A percentile compares a stretch with the other conserved stretches of the same genome.
phyloP scores from a whole-genome alignment of 169 alveolate species.

The Eimeria tenella region DNA sequence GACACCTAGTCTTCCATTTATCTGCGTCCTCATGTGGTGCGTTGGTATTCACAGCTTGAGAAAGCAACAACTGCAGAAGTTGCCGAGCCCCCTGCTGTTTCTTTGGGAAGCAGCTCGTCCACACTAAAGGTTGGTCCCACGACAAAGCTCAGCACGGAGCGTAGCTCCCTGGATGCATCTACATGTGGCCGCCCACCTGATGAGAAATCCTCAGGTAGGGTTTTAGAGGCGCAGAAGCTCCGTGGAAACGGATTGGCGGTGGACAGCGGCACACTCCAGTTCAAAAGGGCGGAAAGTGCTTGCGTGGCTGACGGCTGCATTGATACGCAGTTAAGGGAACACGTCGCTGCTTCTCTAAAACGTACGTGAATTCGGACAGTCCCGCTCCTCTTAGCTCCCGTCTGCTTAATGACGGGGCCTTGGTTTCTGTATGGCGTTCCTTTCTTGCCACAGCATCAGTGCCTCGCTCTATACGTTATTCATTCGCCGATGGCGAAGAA shows the following conservation, averaged over 20 bases:
- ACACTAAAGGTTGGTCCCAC: too few relatives aligned
- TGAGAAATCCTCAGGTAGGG: background rate
- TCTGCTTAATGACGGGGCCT: background rate
- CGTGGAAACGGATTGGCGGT: background rate
- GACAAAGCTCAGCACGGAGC: too few relatives aligned
- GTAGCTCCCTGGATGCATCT: background rate
- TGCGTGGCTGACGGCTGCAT: background rate
- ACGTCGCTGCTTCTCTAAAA: slow-evolving; percentile 4
- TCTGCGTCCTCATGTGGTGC: background rate
- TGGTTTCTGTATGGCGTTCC: background rate
- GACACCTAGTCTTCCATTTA: too few relatives aligned
- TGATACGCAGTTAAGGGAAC: slow-evolving; percentile 6
- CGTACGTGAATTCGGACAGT: background rate
- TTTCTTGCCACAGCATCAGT: background rate
- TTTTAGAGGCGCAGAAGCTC: background rate
- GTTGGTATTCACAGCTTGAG: background rate
- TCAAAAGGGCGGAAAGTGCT: background rate
- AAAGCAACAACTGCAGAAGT: background rate
- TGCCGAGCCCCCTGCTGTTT: background rate
- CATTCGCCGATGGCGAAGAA: background rate
- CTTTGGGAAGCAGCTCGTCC: background rate
- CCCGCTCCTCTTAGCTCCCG: background rate
- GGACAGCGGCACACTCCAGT: background rate
- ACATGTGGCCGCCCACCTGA: background rate
- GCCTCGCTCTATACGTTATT: too few relatives aligned